Conservation (phyloP, 441 rosid species). For the Jatropha multifida region DNA sequence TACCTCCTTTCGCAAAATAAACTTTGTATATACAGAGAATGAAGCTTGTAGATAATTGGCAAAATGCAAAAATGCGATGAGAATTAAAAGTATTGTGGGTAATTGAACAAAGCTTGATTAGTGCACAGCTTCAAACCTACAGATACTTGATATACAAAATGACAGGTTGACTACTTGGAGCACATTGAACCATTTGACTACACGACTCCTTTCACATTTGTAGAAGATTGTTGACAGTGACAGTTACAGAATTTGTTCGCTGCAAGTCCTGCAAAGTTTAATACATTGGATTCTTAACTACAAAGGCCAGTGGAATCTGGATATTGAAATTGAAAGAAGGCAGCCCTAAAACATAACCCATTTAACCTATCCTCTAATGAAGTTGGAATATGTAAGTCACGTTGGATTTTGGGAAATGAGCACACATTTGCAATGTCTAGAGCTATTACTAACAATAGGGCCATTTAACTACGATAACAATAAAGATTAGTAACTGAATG, state of each 20-base stretch:
- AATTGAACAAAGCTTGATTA: slow-evolving; percentile 16
- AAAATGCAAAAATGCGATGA: slow-evolving; percentile 26
- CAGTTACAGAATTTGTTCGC: slow-evolving; percentile 83
- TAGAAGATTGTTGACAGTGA: slow-evolving; percentile 97
- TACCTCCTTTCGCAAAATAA: slow-evolving; percentile 26
- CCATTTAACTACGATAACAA: not conserved
- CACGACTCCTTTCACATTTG: slow-evolving; percentile 58
- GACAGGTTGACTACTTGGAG: slow-evolving; percentile 7
- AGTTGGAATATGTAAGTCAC: not conserved
- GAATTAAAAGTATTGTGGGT: slow-evolving; percentile 18
- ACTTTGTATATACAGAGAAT: slow-evolving; percentile 40
- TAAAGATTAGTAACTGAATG: not conserved
- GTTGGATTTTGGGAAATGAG: not conserved
- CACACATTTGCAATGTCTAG: slow-evolving; percentile 1
- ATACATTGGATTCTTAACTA: slow-evolving; percentile 12
- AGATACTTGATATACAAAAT: slow-evolving; percentile 20
- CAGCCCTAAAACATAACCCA: not conserved
- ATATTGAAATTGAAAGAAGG: not conserved
- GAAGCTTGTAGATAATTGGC: slow-evolving; percentile 31
- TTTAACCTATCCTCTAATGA: not conserved
- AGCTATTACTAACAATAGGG: not conserved
- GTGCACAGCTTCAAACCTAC: slow-evolving; percentile 26
- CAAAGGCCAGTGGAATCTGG: not conserved
- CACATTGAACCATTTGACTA: slow-evolving; percentile 1
- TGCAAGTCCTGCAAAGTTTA: slow-evolving; percentile 66